Base-by-base conservation (phyloP, 306 rosid genomes). In the Amphicarpaea edgeworthii region DNA sequence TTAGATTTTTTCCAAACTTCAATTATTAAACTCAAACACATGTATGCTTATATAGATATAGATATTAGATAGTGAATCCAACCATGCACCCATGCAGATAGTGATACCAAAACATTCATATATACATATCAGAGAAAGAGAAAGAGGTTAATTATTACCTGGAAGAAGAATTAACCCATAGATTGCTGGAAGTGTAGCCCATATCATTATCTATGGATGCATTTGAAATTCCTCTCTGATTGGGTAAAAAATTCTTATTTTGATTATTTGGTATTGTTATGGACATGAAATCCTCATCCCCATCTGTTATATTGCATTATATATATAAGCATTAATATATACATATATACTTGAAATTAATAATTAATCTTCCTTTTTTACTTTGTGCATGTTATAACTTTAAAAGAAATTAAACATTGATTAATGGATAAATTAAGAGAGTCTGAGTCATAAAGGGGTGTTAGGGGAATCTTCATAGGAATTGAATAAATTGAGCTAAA, bases 221-320 rank as follows among this genome's bases (percentile, higher is more conserved):
- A 86, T 70, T 87, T 64, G 78, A 58, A 26, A 68, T 53, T 38
- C 85, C 86, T 79, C 87, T 85, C 41, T 82, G 87, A 77, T 82
- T 83, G 15, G 82, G 69, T 45, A 86, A 72, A 77, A 82, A 76
- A 72, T 77, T 83, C 34, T 82, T 83, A 72, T 82, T 87, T 63
- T 85, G 91, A 79, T 68, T 64, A 40, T 46, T 57, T 28, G 84
- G 68, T 64, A 84, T 75, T 76, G 90, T 70, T 71, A 87, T 72
- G 69, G 88, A 77, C 85, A 85, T 78, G 80, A 85, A 85, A 81
- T 89, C 93, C 77, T 89, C 98, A 74, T 91, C 98, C 64, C 88
- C 98, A 81, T 93, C 97, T 89, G 80, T 76, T 77, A 41, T 61
- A 54, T 42, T 75, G 30, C 28, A 51, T 71, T 40, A 47, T 12